Percentiles rank a stretch among this genome's conserved stretches.
Evolutionary conservation across 306 rosid genomes (phyloP).

Genomic region (Vigna trinervia): DNA sequence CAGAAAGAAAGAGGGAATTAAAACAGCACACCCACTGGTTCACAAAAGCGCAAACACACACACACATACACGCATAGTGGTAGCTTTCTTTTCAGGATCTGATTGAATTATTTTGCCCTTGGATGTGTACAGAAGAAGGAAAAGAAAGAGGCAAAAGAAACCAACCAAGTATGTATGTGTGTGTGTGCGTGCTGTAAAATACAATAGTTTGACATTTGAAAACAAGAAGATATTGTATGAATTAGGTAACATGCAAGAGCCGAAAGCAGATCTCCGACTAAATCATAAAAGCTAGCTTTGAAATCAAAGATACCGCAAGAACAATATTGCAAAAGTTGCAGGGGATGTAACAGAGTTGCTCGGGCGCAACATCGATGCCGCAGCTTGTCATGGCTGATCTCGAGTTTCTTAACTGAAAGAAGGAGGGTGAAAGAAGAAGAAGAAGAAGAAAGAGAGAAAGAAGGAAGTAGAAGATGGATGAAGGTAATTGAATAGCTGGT

Average conservation of each 20-base stretch:
- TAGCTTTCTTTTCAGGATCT: conserved; percentile 57
- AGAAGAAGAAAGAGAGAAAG: neutral
- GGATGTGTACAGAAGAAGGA: conserved; percentile 30
- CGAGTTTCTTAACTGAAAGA: conserved; percentile 11
- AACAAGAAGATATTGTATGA: neutral
- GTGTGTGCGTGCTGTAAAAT: neutral
- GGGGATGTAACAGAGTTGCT: conserved; percentile 98
- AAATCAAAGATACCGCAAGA: conserved; percentile 79
- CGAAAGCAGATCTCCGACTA: conserved; percentile 53
- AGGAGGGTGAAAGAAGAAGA: conserved; percentile 16
- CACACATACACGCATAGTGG: neutral
- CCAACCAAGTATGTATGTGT: neutral
- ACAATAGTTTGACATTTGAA: conserved; percentile 2
- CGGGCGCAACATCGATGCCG: conserved; percentile 77
- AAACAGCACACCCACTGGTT: conserved; percentile 41
- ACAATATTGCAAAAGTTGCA: conserved; percentile 99
- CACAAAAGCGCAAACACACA: conserved; percentile 33
- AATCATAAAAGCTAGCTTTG: conserved; percentile 10
- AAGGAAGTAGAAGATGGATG: conserved; percentile 1
- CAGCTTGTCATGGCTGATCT: conserved; percentile 75
- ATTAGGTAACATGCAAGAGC: conserved; percentile 37
- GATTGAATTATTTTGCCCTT: conserved; percentile 40
- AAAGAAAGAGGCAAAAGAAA: conserved; percentile 33
- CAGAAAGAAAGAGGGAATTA: conserved; percentile 46
- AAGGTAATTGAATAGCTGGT: conserved; percentile 27